Base-by-base conservation (phyloP, 2,329 filamentous ascomycete species). In the Colletotrichum gloeosporioides region DNA sequence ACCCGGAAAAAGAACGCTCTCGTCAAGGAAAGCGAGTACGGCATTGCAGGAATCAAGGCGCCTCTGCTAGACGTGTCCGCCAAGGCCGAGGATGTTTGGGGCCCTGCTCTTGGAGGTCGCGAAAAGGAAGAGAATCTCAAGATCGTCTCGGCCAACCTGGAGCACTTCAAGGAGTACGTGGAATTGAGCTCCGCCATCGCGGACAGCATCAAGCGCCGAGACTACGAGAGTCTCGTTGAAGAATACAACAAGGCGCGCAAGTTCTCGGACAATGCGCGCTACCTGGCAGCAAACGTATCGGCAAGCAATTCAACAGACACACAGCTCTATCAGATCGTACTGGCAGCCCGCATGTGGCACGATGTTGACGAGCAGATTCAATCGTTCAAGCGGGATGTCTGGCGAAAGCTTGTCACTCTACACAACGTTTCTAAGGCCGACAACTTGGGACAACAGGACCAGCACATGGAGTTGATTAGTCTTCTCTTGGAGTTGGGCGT, bases 31-130 rank as follows among this genome's bases (percentile, higher is more conserved):
- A 98, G 95, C 80, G 96, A 98, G 81, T 98, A 96, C 81, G 96
- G 96, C 68, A 93, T 98, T 9, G 88, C 94, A 82, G 96, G 95
- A 13, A 98, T 99, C 84, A 98, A 98, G 82, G 91, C 90, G 2
- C 96, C 97, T 22, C 88, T 99, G 71, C 89, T 97, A 12, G 97
- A 99, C 80, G 95, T 98, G 13, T 95, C 95, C 1, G 94, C 96
- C 77, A 98, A 98, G 84, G 97, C 96, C 0, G 96, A 99, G 84
- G 97, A 99, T 81, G 95, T 99, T 10, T 99, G 98, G 96, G 97
- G 97, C 0, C 97, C 97, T 3, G 96, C 97, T 2, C 86, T 99
- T 49, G 95, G 96, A 65, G 97, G 97, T 5, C 92, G 95, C 32
- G 96, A 99, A 80, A 96, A 96, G 82, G 97, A 99, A 81, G 95